phyloP scores from a whole-genome alignment of 768 basidiomycete species.

The Rubroboletus satanas region DNA sequence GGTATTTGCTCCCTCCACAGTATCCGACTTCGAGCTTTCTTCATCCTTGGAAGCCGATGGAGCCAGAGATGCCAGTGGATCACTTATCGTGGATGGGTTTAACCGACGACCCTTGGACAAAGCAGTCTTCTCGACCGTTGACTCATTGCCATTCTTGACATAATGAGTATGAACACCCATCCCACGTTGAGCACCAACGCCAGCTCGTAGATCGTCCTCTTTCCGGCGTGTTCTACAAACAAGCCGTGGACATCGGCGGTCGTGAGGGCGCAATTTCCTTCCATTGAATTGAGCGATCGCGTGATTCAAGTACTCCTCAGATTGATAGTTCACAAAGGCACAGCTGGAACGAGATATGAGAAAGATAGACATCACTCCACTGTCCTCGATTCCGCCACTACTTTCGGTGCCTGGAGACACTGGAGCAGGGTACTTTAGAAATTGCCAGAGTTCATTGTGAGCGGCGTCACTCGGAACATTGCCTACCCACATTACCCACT shows the following conservation, averaged over 20 bases:
- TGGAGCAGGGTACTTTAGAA: slow-evolving; percentile 53
- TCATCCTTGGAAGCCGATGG: slow-evolving; percentile 39
- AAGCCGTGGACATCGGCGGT: slow-evolving; percentile 69
- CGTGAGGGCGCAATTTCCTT: slow-evolving; percentile 58
- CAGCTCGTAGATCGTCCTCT: slow-evolving; percentile 84
- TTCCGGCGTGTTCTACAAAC: slow-evolving; percentile 79
- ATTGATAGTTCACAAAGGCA: slow-evolving; percentile 87
- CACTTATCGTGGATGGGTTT: background rate
- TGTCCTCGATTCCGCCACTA: slow-evolving; percentile 7
- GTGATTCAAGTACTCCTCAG: slow-evolving; percentile 52
- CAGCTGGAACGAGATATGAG: slow-evolving; percentile 94
- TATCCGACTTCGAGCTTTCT: slow-evolving; percentile 15
- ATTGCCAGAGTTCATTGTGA: slow-evolving; percentile 81
- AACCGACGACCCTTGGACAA: background rate
- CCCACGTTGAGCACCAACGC: slow-evolving; percentile 89
- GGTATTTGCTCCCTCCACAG: background rate
- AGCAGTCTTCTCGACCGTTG: slow-evolving; percentile 1
- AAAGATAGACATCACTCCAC: slow-evolving; percentile 81
- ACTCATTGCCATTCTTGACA: slow-evolving; percentile 46
- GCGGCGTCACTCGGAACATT: slow-evolving; percentile 84
- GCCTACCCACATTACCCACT: slow-evolving; percentile 97
- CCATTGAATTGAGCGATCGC: slow-evolving; percentile 78
- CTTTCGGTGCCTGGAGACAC: slow-evolving; percentile 6
- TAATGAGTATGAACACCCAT: slow-evolving; percentile 80
- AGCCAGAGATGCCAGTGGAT: slow-evolving; percentile 17